Percentiles rank a stretch among this genome's conserved stretches.
These are phyloP conservation scores for Neurospora sp. DNA, from an alignment of 495 filamentous ascomycete species.

Conservation along the genomic window DNA sequence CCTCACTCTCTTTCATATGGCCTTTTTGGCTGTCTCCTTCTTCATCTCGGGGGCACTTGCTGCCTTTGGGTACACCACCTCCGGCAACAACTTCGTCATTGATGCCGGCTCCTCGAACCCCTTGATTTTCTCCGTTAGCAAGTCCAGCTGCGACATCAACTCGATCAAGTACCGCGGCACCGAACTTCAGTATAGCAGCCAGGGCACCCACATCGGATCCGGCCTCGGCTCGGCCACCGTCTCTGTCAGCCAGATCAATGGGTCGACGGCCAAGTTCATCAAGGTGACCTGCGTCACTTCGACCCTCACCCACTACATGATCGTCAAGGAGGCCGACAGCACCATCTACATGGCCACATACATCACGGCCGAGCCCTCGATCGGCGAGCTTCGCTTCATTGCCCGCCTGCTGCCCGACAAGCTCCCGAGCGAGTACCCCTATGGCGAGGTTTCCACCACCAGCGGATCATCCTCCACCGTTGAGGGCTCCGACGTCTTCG, in stretches of 20 bases:
- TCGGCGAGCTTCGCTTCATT: conserved; percentile 58
- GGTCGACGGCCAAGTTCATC: conserved; percentile 33
- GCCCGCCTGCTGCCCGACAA: conserved; percentile 47
- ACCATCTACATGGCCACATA: conserved; percentile 56
- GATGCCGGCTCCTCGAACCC: conserved; percentile 45
- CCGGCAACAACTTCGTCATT: conserved; percentile 38
- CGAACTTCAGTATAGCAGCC: conserved; percentile 45
- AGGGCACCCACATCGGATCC: conserved; percentile 48
- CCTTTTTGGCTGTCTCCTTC: conserved; percentile 16
- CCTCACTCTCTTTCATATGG: conserved; percentile 10
- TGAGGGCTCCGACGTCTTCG: conserved; percentile 54
- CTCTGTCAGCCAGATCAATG: conserved; percentile 34
- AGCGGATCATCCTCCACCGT: conserved; percentile 37
- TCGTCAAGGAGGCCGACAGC: conserved; percentile 47
- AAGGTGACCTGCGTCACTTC: conserved; percentile 52
- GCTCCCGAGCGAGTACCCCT: conserved; percentile 46
- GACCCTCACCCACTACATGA: conserved; percentile 54
- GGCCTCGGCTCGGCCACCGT: conserved; percentile 52
- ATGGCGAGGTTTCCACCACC: conserved; percentile 40
- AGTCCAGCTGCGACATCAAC: conserved; percentile 50
- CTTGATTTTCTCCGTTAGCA: conserved; percentile 47
- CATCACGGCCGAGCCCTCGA: conserved; percentile 46
- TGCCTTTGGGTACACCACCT: conserved; percentile 34
- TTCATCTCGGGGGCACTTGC: conserved; percentile 27
- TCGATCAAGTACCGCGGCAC: conserved; percentile 49